phyloP scores from a whole-genome alignment of 441 rosid species.

The Syzygium syzygioides region DNA sequence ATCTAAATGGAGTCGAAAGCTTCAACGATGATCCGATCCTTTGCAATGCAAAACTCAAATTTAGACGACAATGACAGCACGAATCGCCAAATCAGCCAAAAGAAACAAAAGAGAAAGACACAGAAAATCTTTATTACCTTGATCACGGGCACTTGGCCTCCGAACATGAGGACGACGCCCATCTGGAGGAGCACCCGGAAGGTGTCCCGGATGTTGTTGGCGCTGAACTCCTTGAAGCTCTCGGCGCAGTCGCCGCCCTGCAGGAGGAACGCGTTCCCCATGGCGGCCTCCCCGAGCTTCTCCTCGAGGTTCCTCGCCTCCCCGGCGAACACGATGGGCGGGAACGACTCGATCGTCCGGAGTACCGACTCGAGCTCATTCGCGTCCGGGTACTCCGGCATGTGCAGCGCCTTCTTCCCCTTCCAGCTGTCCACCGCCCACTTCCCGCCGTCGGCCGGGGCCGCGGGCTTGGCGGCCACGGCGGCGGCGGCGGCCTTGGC shows the following conservation, averaged over 20 bases:
- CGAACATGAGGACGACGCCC: constrained; percentile 14
- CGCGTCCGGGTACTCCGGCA: constrained; percentile 66
- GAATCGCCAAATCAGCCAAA: neutral
- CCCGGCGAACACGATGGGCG: constrained; percentile 79
- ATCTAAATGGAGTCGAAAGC: neutral
- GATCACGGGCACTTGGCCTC: constrained; percentile 9
- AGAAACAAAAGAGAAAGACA: neutral
- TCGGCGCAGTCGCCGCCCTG: constrained; percentile 92
- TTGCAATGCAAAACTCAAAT: neutral
- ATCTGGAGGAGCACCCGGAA: constrained; percentile 12
- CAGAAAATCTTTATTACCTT: neutral
- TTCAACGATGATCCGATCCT: neutral
- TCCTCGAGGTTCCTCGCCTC: constrained; percentile 73
- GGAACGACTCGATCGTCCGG: constrained; percentile 56
- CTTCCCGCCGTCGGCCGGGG: constrained; percentile 14
- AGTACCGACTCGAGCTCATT: constrained; percentile 48
- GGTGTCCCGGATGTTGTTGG: constrained; percentile 36
- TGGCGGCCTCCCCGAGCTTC: constrained; percentile 65
- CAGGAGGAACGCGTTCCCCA: constrained; percentile 69
- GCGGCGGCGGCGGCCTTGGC: constrained; percentile 11
- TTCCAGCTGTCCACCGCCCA: constrained; percentile 80
- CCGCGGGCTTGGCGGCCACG: constrained; percentile 14
- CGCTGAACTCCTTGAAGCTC: constrained; percentile 88
- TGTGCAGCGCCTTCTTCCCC: constrained; percentile 58
- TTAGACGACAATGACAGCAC: neutral